Evolutionary conservation across 2,329 filamentous ascomycete genomes (phyloP).

Genomic region (Fusarium globosum): DNA sequence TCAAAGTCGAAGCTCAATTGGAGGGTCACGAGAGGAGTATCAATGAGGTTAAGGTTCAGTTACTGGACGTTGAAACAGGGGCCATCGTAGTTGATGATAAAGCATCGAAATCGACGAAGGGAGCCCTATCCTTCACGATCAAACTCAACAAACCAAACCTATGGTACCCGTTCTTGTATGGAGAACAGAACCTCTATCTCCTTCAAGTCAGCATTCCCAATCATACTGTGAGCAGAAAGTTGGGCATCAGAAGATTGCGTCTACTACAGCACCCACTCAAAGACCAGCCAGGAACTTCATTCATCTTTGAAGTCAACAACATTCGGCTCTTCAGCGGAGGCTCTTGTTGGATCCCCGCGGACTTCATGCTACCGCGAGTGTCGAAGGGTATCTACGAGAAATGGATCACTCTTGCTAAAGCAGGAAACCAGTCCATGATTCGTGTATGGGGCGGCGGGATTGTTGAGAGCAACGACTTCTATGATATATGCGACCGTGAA

Average conservation of each 20-base stretch:
- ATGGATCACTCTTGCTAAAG: slow-evolving; percentile 3
- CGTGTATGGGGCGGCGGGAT: slow-evolving; percentile 7
- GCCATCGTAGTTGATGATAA: accelerated
- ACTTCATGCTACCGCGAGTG: not conserved
- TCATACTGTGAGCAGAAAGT: accelerated
- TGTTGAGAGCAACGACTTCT: not conserved
- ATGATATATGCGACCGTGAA: not conserved
- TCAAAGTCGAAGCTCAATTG: not conserved
- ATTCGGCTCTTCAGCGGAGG: not conserved
- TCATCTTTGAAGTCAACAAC: slow-evolving; percentile 13
- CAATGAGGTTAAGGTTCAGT: accelerated
- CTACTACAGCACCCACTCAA: not conserved
- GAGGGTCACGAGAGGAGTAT: accelerated
- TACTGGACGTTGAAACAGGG: not conserved
- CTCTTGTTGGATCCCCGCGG: not conserved
- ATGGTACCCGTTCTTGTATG: slow-evolving; percentile 7
- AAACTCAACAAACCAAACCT: not conserved
- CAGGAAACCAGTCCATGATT: slow-evolving; percentile 1
- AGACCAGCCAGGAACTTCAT: not conserved
- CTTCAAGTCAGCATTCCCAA: not conserved
- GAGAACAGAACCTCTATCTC: not conserved
- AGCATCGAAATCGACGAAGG: accelerated
- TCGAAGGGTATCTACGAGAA: not conserved
- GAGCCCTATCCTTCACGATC: accelerated
- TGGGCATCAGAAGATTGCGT: not conserved